Evolutionary conservation across 1,284 basidiomycete genomes (phyloP).

Genomic region (Pholiota adiposa): DNA sequence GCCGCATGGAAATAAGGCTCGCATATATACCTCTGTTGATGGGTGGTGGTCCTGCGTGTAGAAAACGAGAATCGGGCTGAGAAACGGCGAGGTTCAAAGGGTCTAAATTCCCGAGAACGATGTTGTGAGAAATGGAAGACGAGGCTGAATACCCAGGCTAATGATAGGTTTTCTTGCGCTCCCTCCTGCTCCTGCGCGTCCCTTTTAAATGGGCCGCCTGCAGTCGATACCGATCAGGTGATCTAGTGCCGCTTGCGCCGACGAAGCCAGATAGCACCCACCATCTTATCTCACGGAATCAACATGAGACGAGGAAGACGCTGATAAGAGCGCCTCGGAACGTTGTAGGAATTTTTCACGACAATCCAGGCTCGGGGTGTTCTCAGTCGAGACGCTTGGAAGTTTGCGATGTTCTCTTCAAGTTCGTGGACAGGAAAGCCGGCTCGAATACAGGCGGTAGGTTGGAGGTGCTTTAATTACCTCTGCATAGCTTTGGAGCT

Average conservation of each 20-base stretch:
- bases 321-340: neutral
- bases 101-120: neutral
- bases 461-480: neutral
- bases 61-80: neutral
- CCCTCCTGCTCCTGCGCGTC: neutral
- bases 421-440: neutral
- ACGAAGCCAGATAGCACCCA: neutral
- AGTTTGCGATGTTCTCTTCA: neutral
- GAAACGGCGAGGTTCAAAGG: neutral
- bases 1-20: neutral
- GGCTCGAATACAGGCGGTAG: neutral
- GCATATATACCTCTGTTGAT: conserved; percentile 1
- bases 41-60: neutral
- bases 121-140: neutral
- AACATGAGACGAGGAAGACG: neutral
- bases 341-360: neutral
- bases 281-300: neutral
- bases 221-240: neutral
- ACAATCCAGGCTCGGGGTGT: neutral
- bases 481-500: neutral
- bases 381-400: neutral
- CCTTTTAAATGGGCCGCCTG: neutral
- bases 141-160: neutral
- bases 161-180: neutral
- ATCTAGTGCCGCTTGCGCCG: neutral